Conservation (phyloP, 73 alveolate genomes). For the Tetrahymena thermophila region DNA sequence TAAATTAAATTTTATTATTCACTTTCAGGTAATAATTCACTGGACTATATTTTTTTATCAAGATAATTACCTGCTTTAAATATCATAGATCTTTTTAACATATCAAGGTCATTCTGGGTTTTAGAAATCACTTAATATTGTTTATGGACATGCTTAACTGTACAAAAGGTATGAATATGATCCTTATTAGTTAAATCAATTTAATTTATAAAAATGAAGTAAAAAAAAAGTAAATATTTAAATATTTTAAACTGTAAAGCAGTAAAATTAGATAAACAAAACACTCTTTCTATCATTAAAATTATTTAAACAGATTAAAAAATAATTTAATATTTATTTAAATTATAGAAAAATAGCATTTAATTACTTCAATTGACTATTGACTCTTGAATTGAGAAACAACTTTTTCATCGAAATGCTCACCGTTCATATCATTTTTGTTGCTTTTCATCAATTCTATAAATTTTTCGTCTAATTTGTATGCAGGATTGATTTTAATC, state of each 20-base stretch:
- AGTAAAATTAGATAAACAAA: too few relatives aligned
- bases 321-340: too few relatives aligned
- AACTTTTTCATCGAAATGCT: not conserved
- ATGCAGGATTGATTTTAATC: not conserved
- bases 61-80: not conserved
- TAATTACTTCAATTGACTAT: not conserved
- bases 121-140: not conserved
- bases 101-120: not conserved
- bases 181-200: not conserved
- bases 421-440: not conserved
- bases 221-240: too few relatives aligned
- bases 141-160: not conserved
- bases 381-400: not conserved
- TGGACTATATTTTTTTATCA: not conserved
- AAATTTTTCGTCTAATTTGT: not conserved
- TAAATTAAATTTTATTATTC: not conserved
- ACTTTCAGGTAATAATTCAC: not conserved
- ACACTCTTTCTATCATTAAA: too few relatives aligned
- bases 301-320: too few relatives aligned
- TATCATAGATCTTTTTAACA: too few relatives aligned
- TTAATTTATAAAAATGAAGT: too few relatives aligned
- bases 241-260: too few relatives aligned
- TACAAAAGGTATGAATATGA: not conserved
- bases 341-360: not conserved
- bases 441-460: not conserved